These are phyloP conservation scores for Petunia hybrid DNA, from an alignment of 305 asterid species.

Conservation along the genomic window DNA sequence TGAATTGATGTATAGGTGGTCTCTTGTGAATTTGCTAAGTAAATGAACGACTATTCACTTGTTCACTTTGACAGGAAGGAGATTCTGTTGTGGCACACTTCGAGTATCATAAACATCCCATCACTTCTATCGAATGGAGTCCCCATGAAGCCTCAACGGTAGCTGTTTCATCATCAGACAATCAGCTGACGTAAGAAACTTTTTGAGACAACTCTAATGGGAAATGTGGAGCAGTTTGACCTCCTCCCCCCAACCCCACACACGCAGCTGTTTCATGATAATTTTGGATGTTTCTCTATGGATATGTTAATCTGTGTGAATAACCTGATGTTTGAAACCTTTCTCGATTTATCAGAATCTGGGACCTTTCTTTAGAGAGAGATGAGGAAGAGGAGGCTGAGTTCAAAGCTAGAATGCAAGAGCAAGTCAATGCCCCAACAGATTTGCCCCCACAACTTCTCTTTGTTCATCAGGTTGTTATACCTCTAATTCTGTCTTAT, in stretches of 20 bases:
- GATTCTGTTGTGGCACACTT: slow-evolving; percentile 85
- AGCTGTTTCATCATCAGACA: slow-evolving; percentile 87
- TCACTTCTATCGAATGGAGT: slow-evolving; percentile 96
- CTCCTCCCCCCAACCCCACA: slow-evolving; percentile 7
- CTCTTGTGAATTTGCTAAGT: slow-evolving; percentile 12
- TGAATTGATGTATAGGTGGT: slow-evolving; percentile 9
- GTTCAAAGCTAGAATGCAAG: slow-evolving; percentile 71
- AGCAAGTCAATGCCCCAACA: slow-evolving; percentile 77
- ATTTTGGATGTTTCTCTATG: not conserved
- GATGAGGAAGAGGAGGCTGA: slow-evolving; percentile 96
- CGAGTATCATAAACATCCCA: slow-evolving; percentile 89
- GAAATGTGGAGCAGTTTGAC: slow-evolving; percentile 10
- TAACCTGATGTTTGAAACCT: not conserved
- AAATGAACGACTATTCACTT: not conserved
- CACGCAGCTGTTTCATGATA: not conserved
- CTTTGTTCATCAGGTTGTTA: slow-evolving; percentile 85
- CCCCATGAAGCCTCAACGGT: slow-evolving; percentile 91
- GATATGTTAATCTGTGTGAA: not conserved
- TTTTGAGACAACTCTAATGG: slow-evolving; percentile 21
- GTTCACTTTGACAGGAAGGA: slow-evolving; percentile 60
- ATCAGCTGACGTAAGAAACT: slow-evolving; percentile 78
- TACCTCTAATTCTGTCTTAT: not conserved
- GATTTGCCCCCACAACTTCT: slow-evolving; percentile 95
- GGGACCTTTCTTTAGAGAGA: slow-evolving; percentile 95
- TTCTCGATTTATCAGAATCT: slow-evolving; percentile 52